Evolutionary conservation across 768 basidiomycete genomes (phyloP).

Genomic region (Cystobasidium onofrii): DNA sequence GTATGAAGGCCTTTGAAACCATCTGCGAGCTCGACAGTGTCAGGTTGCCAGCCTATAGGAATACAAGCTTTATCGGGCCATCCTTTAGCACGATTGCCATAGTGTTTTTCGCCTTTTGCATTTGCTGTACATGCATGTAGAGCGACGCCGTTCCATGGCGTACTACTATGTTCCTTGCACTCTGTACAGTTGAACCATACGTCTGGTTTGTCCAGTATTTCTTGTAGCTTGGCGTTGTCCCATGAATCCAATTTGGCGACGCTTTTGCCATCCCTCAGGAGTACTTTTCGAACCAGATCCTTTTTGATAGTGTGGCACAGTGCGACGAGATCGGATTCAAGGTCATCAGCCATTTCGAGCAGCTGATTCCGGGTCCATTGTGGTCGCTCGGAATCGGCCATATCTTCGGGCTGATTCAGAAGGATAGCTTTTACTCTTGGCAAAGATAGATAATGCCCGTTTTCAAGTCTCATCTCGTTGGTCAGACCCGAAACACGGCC

Average conservation of each 20-base stretch:
- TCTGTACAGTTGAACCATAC: background rate
- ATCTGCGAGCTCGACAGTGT: background rate
- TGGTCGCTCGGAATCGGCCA: background rate
- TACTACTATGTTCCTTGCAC: background rate
- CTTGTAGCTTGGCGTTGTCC: background rate
- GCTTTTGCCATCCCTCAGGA: background rate
- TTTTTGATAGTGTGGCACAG: background rate
- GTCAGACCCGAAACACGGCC: background rate
- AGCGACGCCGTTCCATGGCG: background rate
- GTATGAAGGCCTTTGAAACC: background rate
- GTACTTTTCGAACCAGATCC: background rate
- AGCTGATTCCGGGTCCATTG: background rate
- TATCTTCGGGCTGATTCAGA: background rate
- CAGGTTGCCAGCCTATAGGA: background rate
- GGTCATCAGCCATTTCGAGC: background rate
- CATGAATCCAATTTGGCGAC: background rate
- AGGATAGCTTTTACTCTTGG: background rate
- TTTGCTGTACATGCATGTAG: background rate
- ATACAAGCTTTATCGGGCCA: background rate
- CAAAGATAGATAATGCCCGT: background rate
- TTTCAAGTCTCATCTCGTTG: background rate
- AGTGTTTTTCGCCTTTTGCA: background rate
- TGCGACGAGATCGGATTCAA: background rate
- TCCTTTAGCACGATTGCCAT: background rate
- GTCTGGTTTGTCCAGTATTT: background rate